Percentiles rank a stretch among this genome's conserved stretches.
These are phyloP conservation scores for Aspergillus sp. DNA, from an alignment of 2,329 filamentous ascomycete species.

Conservation along the genomic window DNA sequence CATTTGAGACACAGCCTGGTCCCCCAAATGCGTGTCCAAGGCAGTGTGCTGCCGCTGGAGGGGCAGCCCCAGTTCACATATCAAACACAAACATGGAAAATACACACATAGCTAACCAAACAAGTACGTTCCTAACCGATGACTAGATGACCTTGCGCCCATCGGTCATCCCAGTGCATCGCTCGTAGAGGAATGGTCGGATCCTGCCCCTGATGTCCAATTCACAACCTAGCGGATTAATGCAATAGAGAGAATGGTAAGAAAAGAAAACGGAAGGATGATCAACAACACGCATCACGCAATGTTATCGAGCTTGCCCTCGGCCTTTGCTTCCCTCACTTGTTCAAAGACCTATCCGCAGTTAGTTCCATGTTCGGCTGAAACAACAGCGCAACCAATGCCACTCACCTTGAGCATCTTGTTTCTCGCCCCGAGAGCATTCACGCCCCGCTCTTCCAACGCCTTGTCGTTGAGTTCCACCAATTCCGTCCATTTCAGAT, in stretches of 20 bases:
- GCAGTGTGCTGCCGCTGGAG: conserved; percentile 4
- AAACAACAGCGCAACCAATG: background rate
- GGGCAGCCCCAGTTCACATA: conserved; percentile 1
- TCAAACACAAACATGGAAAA: conserved; percentile 5
- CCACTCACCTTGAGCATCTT: conserved; percentile 89
- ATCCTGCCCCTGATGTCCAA: conserved; percentile 27
- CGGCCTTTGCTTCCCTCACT: conserved; percentile 76
- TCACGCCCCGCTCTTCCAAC: conserved; percentile 88
- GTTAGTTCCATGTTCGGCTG: background rate
- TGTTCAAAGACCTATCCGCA: conserved; percentile 77
- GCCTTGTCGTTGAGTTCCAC: conserved; percentile 90
- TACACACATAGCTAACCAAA: background rate
- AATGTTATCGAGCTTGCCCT: conserved; percentile 61
- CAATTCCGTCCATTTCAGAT: conserved; percentile 93
- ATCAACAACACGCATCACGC: conserved; percentile 20
- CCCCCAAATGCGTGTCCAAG: conserved; percentile 15
- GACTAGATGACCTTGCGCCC: conserved; percentile 14
- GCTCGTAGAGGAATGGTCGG: conserved; percentile 23
- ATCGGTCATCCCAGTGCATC: conserved; percentile 16
- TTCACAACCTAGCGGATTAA: conserved; percentile 25
- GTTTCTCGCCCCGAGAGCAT: conserved; percentile 86
- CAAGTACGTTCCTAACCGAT: conserved; percentile 12
- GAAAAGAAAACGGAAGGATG: conserved; percentile 11
- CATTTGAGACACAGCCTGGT: conserved; percentile 21
- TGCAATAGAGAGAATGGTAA: conserved; percentile 27